phyloP scores from a whole-genome alignment of 129 eudicot species.

The Smallanthus sonchifolius region DNA sequence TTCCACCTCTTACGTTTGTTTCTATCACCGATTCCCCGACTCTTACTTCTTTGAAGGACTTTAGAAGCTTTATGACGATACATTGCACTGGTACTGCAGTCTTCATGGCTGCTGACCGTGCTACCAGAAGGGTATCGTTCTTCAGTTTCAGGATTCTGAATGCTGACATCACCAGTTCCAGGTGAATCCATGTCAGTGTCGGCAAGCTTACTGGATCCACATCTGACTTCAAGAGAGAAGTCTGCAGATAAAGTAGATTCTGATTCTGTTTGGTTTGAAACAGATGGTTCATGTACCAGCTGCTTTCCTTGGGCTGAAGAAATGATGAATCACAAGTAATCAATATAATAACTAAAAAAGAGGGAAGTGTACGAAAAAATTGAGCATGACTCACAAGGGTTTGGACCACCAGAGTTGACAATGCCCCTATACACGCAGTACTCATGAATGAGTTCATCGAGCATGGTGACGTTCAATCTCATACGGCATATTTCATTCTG shows the following conservation, averaged over 20 bases:
- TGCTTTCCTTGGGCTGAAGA: conserved; percentile 34
- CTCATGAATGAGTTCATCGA: conserved; percentile 91
- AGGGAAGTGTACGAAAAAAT: not conserved
- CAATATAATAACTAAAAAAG: not conserved
- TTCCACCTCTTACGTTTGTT: conserved; percentile 95
- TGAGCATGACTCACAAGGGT: conserved; percentile 24
- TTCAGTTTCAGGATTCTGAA: conserved; percentile 44
- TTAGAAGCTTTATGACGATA: conserved; percentile 45
- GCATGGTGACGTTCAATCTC: conserved; percentile 64
- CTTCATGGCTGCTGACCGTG: conserved; percentile 43
- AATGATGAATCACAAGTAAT: not conserved
- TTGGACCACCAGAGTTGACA: conserved; percentile 43
- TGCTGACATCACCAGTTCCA: conserved; percentile 38
- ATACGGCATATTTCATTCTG: conserved; percentile 97
- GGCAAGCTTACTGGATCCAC: conserved; percentile 39
- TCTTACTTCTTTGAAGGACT: conserved; percentile 49
- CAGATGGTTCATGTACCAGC: conserved; percentile 20
- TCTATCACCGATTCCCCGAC: conserved; percentile 48
- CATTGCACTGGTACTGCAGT: conserved; percentile 86
- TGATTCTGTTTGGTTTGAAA: conserved; percentile 31
- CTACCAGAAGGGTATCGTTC: conserved; percentile 50
- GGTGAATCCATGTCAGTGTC: conserved; percentile 60
- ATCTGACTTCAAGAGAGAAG: conserved; percentile 39
- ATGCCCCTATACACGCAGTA: conserved; percentile 95
- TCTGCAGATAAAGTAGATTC: conserved; percentile 46